Percentiles rank a stretch among this genome's conserved stretches.
Conservation (phyloP, 1,284 basidiomycete species). For the Ustilago tritici region DNA sequence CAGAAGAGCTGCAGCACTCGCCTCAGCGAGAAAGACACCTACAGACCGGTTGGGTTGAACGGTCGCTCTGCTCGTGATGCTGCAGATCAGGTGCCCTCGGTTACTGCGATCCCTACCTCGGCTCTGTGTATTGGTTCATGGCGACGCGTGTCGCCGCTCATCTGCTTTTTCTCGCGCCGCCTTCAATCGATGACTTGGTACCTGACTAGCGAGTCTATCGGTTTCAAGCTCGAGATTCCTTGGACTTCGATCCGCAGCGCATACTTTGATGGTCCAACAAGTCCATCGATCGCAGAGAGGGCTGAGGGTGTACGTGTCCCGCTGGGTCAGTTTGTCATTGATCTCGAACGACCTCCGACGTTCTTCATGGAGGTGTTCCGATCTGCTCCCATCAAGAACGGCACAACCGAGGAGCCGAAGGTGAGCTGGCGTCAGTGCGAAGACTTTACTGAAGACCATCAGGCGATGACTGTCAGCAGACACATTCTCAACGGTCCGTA, state of each 20-base stretch:
- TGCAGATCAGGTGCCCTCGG: constrained; percentile 25
- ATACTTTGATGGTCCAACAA: constrained; percentile 42
- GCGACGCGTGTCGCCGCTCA: constrained; percentile 59
- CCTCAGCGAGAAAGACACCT: constrained; percentile 24
- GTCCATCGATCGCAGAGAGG: constrained; percentile 44
- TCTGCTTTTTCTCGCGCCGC: constrained; percentile 61
- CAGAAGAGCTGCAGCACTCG: constrained; percentile 39
- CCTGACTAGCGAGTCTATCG: constrained; percentile 57
- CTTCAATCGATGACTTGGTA: constrained; percentile 57
- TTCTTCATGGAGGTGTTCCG: constrained; percentile 66
- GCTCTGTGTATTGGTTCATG: constrained; percentile 59
- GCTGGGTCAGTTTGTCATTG: constrained; percentile 51
- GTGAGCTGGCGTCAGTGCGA: constrained; percentile 63
- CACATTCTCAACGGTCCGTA: constrained; percentile 62
- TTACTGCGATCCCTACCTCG: constrained; percentile 51
- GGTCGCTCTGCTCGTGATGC: constrained; percentile 12
- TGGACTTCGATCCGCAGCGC: constrained; percentile 47
- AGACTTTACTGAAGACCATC: constrained; percentile 62
- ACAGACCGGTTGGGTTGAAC: constrained; percentile 1
- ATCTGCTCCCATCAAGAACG: constrained; percentile 33
- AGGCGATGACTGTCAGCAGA: constrained; percentile 49
- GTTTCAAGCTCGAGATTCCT: constrained; percentile 63
- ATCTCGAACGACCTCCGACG: constrained; percentile 55
- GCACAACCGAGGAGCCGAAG: constrained; percentile 29
- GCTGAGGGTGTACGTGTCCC: constrained; percentile 53